Base-by-base conservation (phyloP, 148 eudicot species). In the Rhododendron kiyosumense region DNA sequence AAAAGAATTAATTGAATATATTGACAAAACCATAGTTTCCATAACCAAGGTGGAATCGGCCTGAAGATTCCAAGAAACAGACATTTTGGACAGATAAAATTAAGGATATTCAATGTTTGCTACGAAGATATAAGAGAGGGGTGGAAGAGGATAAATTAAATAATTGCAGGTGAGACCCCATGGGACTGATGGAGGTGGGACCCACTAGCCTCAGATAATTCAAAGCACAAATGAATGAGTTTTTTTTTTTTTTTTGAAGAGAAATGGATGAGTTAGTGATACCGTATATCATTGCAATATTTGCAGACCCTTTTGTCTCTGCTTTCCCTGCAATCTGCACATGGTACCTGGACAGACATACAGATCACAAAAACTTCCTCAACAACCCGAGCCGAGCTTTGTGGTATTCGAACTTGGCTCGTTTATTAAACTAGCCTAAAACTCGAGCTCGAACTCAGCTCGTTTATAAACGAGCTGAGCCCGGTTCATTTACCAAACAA, bases 291-390 rank as follows among this genome's bases (percentile, higher is more conserved):
- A 14, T 30, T 45, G 76, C 83, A 45, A 69, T 85, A 61, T 86
- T 79, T 71, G 83, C 61, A 43, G 76, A 59, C 20, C 82, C 9
- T 41, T 41, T 85, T 22, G 84, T 41, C 84, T 61, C 34, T 61
- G 74, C 84, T 24, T 85, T 34, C 54, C 65, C 86, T 78, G 84
- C 87, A 86, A 75, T 67, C 84, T 86, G 84, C 87, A 86, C 84
- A 86, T 86, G 84, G 82, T 48, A 28, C 51, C 75, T 38, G 74
- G 32, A 61, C 59, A 77, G 13, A 3, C 65, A 43, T 69, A 49
- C 34, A 46, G 36, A 67, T 67, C 36, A 67, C 15, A n/a, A 67
- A 11, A 67, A 28, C 69, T 63, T 54, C 22, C 22, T 54, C 61
- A 15, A 59, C 26, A 7, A 22, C 2, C n/a, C 2, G 65, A 59